Conservation (phyloP, 768 basidiomycete genomes). For the Tylopilus balloui region DNA sequence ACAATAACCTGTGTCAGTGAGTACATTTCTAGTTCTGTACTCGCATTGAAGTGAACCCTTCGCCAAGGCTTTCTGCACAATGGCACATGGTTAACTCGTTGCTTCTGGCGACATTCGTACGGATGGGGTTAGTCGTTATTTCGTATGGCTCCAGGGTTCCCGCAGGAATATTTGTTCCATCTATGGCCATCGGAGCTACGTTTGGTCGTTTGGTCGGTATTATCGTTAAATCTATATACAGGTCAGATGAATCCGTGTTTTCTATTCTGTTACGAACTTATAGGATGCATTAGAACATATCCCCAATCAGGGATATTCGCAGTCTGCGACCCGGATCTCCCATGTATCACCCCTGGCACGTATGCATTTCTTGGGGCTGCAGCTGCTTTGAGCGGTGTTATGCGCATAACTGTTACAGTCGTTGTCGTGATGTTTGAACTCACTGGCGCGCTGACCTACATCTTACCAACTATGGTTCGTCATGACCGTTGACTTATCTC, state of each 20-base stretch:
- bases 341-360: constrained; percentile 97
- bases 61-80: constrained; percentile 71
- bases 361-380: constrained; percentile 98
- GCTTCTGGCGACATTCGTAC: constrained; percentile 84
- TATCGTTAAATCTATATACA: constrained; percentile 88
- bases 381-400: constrained; percentile 92
- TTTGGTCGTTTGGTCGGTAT: constrained; percentile 98
- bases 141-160: constrained; percentile 97
- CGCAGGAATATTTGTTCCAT: constrained; percentile 96
- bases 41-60: constrained; percentile 7
- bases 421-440: constrained; percentile 99
- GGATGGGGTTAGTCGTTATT: constrained; percentile 80
- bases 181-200: constrained; percentile 97
- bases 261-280: neutral
- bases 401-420: constrained; percentile 95
- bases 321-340: constrained; percentile 84
- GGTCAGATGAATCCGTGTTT: constrained; percentile 44
- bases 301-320: constrained; percentile 85
- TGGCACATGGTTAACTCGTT: constrained; percentile 95
- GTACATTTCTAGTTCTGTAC: constrained; percentile 29
- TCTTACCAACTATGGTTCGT: constrained; percentile 93
- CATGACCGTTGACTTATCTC: constrained; percentile 1
- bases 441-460: constrained; percentile 95
- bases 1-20: constrained; percentile 93
- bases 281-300: constrained; percentile 52